Evolutionary conservation across 352 stramenopile species (phyloP), one percentile per base, ranked within the genome.

Genomic region (Globisporangium viniferum): DNA sequence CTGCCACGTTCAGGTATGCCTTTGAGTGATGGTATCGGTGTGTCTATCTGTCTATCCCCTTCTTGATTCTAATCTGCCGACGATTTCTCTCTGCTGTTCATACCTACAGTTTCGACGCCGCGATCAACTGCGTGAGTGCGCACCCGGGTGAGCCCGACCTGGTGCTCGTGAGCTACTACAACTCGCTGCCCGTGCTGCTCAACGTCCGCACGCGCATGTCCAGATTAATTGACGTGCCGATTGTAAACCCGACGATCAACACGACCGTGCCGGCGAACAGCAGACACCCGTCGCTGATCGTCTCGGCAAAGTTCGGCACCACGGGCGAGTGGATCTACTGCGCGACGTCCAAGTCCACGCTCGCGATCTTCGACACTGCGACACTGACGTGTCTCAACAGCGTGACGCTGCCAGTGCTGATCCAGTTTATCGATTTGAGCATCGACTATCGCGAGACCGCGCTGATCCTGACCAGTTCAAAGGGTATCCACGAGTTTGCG

Each of bases 401-500:
- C 9, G 67, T 85, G 31, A 77, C 84, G 57, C 62, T 90, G 18
- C 68, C 74, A 5, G 77, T 90, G 29, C 59, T 90, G 9, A 73
- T 94, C 57, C 84, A 91, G 66, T 90, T 87, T 55, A 76, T 92
- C 31, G 86, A 93, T 67, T 24, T 94, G 14, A 76, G 73, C 20
- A 73, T 92, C 7, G 87, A 87, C 53, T 67, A 71, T 51, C 66
- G 74, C 12, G 82, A 90, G 61, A 86, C 73, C 0, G 79, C 75
- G 7, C 51, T 94, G 54, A 53, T 86, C 2, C 53, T 92, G 22
- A 91, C 86, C 7, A 92, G 82, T 22, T 86, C 82, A 9, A 94
- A 94, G 66, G 86, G 86, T 4, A 77, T 94, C 57, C 86, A 94
- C 56, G 84, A 94, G 56, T 90, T 84, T 46, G 62, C 70, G 1